Percentiles rank a stretch among this genome's conserved stretches.
Evolutionary conservation across 805 yeast genomes (phyloP).

Genomic region (Nakazawaea ishiwadae): DNA sequence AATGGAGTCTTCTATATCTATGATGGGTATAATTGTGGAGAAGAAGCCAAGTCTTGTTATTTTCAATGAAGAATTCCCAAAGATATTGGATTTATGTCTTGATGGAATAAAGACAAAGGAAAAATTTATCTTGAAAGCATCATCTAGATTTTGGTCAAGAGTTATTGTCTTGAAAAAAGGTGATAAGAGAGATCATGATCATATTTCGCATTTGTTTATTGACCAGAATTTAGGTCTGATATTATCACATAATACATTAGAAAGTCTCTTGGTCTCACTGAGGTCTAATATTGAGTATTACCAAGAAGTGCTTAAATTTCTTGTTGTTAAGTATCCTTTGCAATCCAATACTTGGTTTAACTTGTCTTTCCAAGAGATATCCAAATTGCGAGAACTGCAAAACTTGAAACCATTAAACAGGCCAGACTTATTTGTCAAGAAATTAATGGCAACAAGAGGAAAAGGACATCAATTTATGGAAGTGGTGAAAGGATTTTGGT

Average conservation of each 20-base stretch:
- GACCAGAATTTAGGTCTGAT: constrained; percentile 26
- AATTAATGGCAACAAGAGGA: constrained; percentile 61
- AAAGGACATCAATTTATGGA: constrained; percentile 42
- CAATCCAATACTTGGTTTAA: constrained; percentile 46
- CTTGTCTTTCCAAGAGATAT: constrained; percentile 23
- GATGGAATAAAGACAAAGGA: constrained; percentile 43
- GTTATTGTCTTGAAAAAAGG: constrained; percentile 43
- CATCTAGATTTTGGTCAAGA: constrained; percentile 51
- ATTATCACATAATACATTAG: constrained; percentile 31
- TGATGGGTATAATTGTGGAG: constrained; percentile 46
- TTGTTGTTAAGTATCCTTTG: constrained; percentile 32
- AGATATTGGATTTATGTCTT: constrained; percentile 30
- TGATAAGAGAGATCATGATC: constrained; percentile 30
- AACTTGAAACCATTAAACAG: constrained; percentile 23
- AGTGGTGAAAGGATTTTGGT: constrained; percentile 61
- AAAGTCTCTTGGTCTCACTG: constrained; percentile 42
- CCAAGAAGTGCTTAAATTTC: constrained; percentile 42
- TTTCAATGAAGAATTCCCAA: constrained; percentile 19
- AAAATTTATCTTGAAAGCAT: constrained; percentile 47
- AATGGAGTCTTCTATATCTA: constrained; percentile 44
- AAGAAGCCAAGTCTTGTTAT: constrained; percentile 45
- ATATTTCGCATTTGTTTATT: constrained; percentile 21
- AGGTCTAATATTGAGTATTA: constrained; percentile 60
- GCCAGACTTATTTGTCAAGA: constrained; percentile 45
- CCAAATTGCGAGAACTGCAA: constrained; percentile 20